These are phyloP conservation scores for Metschnikowia reukaufii DNA, from an alignment of 805 yeast species.

Conservation along the genomic window DNA sequence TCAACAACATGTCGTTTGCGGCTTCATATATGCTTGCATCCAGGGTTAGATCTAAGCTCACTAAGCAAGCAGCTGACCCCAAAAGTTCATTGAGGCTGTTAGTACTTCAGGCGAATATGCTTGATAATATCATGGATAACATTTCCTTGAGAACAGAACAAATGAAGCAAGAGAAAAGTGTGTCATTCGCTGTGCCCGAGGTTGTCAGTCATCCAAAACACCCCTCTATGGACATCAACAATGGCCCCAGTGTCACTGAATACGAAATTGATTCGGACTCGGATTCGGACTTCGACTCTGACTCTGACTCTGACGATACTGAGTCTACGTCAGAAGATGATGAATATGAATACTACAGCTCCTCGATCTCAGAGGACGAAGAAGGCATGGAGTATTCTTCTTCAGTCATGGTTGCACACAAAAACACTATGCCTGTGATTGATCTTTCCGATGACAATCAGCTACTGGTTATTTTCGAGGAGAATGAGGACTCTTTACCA, in stretches of 20 bases:
- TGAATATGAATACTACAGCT: conserved; percentile 22
- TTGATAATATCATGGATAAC: conserved; percentile 62
- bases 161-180: conserved; percentile 10
- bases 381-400: conserved; percentile 12
- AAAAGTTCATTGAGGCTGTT: conserved; percentile 58
- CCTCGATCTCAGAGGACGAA: conserved; percentile 30
- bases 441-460: conserved; percentile 14
- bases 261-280: conserved; percentile 37
- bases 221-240: conserved; percentile 1
- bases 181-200: conserved; percentile 17
- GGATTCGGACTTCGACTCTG: conserved; percentile 28
- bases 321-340: conserved; percentile 11
- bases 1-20: conserved; percentile 29
- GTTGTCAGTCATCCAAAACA: conserved; percentile 11
- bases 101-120: conserved; percentile 70
- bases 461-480: conserved; percentile 17
- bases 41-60: conserved; percentile 61
- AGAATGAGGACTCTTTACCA: conserved; percentile 16
- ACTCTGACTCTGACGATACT: conserved; percentile 20
- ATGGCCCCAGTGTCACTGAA: conserved; percentile 36
- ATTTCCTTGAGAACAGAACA: conserved; percentile 34
- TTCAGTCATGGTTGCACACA: background rate
- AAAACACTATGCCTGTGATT: conserved; percentile 14
- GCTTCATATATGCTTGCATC: conserved; percentile 64
- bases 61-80: conserved; percentile 57